Base-by-base conservation (phyloP, 1,139 yeast species). In the Yamadazyma blattariae region DNA sequence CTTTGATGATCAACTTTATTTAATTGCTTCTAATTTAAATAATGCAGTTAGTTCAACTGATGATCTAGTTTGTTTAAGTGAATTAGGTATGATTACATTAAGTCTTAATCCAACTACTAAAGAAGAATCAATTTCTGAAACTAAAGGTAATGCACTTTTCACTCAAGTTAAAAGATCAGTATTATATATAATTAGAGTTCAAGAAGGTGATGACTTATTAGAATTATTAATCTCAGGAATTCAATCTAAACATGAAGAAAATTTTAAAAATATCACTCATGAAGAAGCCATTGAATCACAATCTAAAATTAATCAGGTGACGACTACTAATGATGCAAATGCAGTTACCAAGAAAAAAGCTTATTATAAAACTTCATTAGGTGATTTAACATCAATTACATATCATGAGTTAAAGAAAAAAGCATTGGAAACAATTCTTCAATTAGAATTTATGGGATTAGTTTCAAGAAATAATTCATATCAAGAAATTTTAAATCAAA, bases 141-240 rank as follows among this genome's bases (percentile, higher is more conserved):
- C 67, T 4, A 77, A 75, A 47, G 59, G 70, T 15, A 73, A 72
- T 37, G 67, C 83, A 2, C 60, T 88, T 23, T 67, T 85, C 50
- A 76, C 90, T 31, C 90, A 89, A 48, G 88, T 87, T 1, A 92
- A 92, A 56, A 69, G 96, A 45, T 83, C 90, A 44, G 62, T 90
- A 24, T 62, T 85, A 16, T 89, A 88, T 51, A 79, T 90, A 47
- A 77, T 90, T 41, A 78, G 90, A 42, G 86, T 92, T 11, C 96
- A 92, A 61, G 76, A 77, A 22, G 88, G 88, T 16, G 70, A 76
- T 3, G 84, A 82, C 41, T 60, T 92, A 32, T 70, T 87, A 42
- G 95, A 86, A 30, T 63, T 90, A 33, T 65, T 89, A 37, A 74
- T 86, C 5, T 79, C 89, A 7, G 84, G 85, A 2, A 87, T 90